Percentiles rank a stretch among this genome's conserved stretches.
phyloP scores from a whole-genome alignment of 306 rosid species.

The Rosa persica region DNA sequence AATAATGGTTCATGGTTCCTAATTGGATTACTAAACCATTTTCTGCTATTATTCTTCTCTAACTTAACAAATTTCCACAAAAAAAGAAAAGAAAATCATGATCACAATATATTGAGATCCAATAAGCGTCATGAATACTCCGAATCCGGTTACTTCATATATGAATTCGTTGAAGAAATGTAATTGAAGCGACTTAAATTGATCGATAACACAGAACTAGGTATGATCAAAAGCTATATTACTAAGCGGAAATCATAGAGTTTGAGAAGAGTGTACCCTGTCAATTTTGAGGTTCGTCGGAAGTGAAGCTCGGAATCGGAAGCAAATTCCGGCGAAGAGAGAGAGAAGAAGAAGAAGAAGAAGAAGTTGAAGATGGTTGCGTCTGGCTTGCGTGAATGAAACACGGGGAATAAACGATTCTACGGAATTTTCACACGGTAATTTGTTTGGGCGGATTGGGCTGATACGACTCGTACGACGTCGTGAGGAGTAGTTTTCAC shows the following conservation, averaged over 20 bases:
- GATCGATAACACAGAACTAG: background rate
- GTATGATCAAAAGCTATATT: background rate
- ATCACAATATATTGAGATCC: background rate
- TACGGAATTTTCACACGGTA: background rate
- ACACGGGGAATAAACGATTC: background rate
- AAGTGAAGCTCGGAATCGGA: conserved; percentile 1
- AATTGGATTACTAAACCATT: background rate
- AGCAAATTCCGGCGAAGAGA: background rate
- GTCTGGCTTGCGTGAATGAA: background rate
- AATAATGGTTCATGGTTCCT: background rate
- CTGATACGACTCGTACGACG: conserved; percentile 1
- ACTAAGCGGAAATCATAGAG: background rate
- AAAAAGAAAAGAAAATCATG: background rate
- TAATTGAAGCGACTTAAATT: background rate
- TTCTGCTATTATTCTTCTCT: background rate
- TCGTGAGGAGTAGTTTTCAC: background rate
- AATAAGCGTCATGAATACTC: background rate
- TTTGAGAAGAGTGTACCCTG: background rate
- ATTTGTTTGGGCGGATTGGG: background rate
- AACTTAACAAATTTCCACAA: background rate
- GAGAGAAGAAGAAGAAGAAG: background rate
- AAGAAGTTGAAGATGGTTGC: background rate
- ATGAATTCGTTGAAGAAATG: background rate
- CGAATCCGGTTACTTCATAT: background rate
- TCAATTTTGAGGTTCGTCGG: background rate